phyloP scores from a whole-genome alignment of 1,284 basidiomycete genomes.

The Leccinum laetum region DNA sequence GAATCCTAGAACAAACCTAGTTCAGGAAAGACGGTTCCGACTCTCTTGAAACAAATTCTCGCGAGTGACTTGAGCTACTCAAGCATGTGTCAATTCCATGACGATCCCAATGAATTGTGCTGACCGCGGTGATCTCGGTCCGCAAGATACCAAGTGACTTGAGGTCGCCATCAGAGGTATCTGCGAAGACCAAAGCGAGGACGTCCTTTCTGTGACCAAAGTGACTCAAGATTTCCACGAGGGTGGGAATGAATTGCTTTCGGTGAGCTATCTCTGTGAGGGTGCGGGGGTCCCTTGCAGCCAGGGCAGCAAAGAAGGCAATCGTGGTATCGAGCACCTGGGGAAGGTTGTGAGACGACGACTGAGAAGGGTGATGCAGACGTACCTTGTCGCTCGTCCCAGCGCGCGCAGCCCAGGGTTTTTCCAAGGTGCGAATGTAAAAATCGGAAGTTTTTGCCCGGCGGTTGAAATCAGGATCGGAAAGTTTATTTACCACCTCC shows the following conservation, averaged over 20 bases:
- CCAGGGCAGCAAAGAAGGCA: constrained; percentile 56
- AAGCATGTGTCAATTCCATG: constrained; percentile 8
- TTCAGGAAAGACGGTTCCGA: constrained; percentile 39
- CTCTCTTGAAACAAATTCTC: constrained; percentile 44
- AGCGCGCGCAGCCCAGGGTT: constrained; percentile 55
- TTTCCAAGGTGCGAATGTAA: constrained; percentile 62
- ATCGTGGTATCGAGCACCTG: constrained; percentile 47
- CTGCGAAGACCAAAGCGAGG: constrained; percentile 31
- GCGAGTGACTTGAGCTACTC: constrained; percentile 46
- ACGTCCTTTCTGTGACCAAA: constrained; percentile 43
- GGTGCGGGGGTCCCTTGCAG: constrained; percentile 54
- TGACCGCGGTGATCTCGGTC: constrained; percentile 27
- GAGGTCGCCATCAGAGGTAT: constrained; percentile 44
- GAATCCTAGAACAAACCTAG: constrained; percentile 35
- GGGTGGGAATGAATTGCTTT: constrained; percentile 39
- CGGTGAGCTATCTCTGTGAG: constrained; percentile 50
- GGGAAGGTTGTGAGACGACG: not conserved
- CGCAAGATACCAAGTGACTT: constrained; percentile 40
- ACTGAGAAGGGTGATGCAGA: not conserved
- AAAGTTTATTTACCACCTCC: constrained; percentile 72
- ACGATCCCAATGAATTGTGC: constrained; percentile 6
- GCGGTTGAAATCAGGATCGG: constrained; percentile 69
- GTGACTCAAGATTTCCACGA: constrained; percentile 45
- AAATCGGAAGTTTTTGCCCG: constrained; percentile 77
- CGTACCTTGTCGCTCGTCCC: constrained; percentile 59